phyloP scores from a whole-genome alignment of 352 stramenopile species.

The Globisporangium emineosum region DNA sequence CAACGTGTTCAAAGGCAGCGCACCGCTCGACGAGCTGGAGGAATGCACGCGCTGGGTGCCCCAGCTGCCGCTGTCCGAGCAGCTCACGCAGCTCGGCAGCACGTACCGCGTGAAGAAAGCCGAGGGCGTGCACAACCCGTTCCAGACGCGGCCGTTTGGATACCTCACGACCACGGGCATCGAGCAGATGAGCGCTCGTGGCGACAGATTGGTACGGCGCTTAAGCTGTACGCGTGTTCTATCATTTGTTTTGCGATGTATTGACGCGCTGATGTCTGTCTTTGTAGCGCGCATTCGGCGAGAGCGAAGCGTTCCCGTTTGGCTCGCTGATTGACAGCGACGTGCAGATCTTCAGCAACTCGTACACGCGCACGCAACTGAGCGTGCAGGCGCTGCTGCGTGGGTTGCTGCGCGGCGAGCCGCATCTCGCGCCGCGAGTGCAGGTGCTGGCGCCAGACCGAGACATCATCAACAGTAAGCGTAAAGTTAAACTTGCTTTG shows the following conservation, averaged over 20 bases:
- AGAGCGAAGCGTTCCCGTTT: slow-evolving; percentile 39
- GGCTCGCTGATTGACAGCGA: slow-evolving; percentile 28
- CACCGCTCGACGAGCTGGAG: slow-evolving; percentile 24
- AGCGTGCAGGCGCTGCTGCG: slow-evolving; percentile 66
- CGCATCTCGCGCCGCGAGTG: slow-evolving; percentile 34
- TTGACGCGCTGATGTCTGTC: background rate
- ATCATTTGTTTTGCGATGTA: too few relatives aligned
- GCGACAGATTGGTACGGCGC: slow-evolving; percentile 28
- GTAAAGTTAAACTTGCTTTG: background rate
- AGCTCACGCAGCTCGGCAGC: slow-evolving; percentile 34
- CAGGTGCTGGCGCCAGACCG: slow-evolving; percentile 55
- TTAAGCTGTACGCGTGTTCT: background rate
- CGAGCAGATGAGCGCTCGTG: slow-evolving; percentile 59
- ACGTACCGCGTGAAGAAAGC: slow-evolving; percentile 26
- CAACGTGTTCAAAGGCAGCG: slow-evolving; percentile 56
- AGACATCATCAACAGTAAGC: slow-evolving; percentile 84
- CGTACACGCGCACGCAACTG: slow-evolving; percentile 76
- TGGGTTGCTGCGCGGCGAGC: slow-evolving; percentile 39
- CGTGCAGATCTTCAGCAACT: slow-evolving; percentile 64
- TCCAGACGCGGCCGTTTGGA: slow-evolving; percentile 64
- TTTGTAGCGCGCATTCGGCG: slow-evolving; percentile 37
- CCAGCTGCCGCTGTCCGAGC: slow-evolving; percentile 36
- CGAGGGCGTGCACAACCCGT: slow-evolving; percentile 20
- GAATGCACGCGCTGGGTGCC: slow-evolving; percentile 44
- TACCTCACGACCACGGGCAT: slow-evolving; percentile 64